Evolutionary conservation across 371 early-diverging fungal genomes (phyloP), one percentile per base, ranked within the genome.

Genomic region (Mucor circinelloides): DNA sequence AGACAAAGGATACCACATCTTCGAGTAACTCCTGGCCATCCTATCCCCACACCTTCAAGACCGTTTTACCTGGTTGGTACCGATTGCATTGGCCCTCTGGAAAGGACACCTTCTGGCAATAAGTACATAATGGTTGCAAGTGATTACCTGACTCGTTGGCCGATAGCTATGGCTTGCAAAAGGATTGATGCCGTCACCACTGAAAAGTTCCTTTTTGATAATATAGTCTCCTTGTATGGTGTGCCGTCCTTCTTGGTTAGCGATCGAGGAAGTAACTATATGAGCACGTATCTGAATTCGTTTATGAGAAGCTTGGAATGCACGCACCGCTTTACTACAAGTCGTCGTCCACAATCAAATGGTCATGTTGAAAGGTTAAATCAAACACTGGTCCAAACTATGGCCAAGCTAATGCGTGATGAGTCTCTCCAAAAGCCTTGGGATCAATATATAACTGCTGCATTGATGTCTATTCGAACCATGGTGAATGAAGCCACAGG

Each of bases 331-430:
- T 60, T 64, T 15, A 72, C 71, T 15, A 72, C 79, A 1, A 71
- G 73, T 13, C 68, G 69, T 57, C 17, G 73, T 31, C 80, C 76
- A 0, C 73, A 79, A 58, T 66, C 67, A 0, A 80, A 77, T 69
- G 78, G 78, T 0, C 44, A 72, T 7, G 73, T 73, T 2, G 76
- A 85, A 64, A 44, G 82, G 12, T 65, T 76, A 48, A 81, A 79
- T 50, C 58, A 70, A 40, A 77, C 68, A 0, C 12, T 72, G 0
- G 67, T 64, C 0, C 36, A 66, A 69, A 64, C 60, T 0, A 50
- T 76, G 19, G 48, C 71, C 2, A 76, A 76, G 52, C 8, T 76
- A 1, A 25, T n/a, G 1, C 44, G 67, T n/a, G 54, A 59, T 23
- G 52, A 64, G 8, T 9, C 28, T 19, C 46, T 23, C 0, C 2